A percentile compares a stretch with the other conserved stretches of the same genome.
Conservation (phyloP, 2,329 filamentous ascomycete species). For the Cytospora paraplurivora region DNA sequence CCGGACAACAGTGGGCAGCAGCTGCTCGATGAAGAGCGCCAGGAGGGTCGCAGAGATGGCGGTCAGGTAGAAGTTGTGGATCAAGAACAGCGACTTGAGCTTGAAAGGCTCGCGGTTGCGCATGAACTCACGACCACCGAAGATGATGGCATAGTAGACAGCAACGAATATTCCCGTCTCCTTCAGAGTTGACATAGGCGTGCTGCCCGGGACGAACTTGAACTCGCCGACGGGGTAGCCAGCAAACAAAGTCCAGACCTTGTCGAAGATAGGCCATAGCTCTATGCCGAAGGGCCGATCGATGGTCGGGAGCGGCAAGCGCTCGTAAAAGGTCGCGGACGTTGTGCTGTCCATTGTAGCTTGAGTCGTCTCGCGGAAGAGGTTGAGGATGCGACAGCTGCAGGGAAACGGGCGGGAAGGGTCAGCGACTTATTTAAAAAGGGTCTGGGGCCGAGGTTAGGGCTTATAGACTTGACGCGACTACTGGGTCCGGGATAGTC, state of each 20-base stretch:
- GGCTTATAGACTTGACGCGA: not conserved
- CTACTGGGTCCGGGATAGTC: not conserved
- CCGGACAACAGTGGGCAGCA: constrained; percentile 79
- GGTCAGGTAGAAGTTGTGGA: constrained; percentile 96
- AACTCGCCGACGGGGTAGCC: constrained; percentile 89
- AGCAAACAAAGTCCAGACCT: constrained; percentile 72
- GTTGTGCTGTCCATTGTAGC: constrained; percentile 35
- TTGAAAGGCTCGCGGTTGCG: constrained; percentile 81
- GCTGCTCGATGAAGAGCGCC: constrained; percentile 85
- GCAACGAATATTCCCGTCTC: constrained; percentile 79
- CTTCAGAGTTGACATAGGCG: constrained; percentile 87
- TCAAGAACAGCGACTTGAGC: constrained; percentile 85
- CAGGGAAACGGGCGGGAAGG: not conserved
- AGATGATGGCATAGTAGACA: constrained; percentile 90
- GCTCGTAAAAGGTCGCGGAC: constrained; percentile 52
- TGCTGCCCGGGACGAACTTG: constrained; percentile 76
- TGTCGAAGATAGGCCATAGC: constrained; percentile 93
- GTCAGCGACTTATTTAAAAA: not conserved
- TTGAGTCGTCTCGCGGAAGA: constrained; percentile 4
- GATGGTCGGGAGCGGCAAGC: constrained; percentile 73
- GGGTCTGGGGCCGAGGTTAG: not conserved
- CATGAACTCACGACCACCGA: constrained; percentile 91
- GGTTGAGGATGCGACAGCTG: constrained; percentile 6
- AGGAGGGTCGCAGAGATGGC: constrained; percentile 79
- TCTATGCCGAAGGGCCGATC: constrained; percentile 90